Conservation (phyloP, 768 basidiomycete genomes). For the Mycena epipterygia region DNA sequence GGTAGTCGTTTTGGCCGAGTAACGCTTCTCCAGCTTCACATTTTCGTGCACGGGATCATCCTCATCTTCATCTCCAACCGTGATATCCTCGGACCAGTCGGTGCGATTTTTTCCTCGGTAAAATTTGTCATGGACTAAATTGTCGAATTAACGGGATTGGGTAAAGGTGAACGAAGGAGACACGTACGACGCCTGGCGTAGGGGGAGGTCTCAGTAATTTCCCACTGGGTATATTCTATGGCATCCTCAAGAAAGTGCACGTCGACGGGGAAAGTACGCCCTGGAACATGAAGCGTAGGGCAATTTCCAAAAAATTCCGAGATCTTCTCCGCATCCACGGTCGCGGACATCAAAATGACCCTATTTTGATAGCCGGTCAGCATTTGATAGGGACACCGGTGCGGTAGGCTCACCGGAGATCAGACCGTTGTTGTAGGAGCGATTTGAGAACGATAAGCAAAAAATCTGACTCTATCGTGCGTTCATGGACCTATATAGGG, state of each 20-base stretch:
- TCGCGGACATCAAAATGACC: slow-evolving; percentile 97
- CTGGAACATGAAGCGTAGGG: slow-evolving; percentile 89
- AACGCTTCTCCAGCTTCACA: slow-evolving; percentile 81
- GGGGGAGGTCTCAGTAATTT: slow-evolving; percentile 82
- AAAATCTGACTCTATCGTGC: slow-evolving; percentile 98
- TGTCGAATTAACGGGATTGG: slow-evolving; percentile 8
- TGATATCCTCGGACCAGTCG: slow-evolving; percentile 87
- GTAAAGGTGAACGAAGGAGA: not conserved
- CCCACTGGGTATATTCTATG: slow-evolving; percentile 85
- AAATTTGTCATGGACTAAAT: slow-evolving; percentile 72
- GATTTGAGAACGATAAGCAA: slow-evolving; percentile 93
- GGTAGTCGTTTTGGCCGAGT: slow-evolving; percentile 78
- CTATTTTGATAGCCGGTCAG: slow-evolving; percentile 53
- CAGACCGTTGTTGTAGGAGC: slow-evolving; percentile 78
- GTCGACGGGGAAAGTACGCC: slow-evolving; percentile 94
- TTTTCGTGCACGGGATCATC: slow-evolving; percentile 59
- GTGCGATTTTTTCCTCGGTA: slow-evolving; percentile 69
- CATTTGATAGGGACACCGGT: not conserved
- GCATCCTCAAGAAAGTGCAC: slow-evolving; percentile 92
- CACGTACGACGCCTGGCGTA: slow-evolving; percentile 80
- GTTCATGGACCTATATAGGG: slow-evolving; percentile 89
- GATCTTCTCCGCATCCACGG: slow-evolving; percentile 92
- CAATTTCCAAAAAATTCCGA: slow-evolving; percentile 90
- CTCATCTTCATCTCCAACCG: slow-evolving; percentile 76
- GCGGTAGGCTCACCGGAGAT: slow-evolving; percentile 78